Evolutionary conservation across 768 basidiomycete species (phyloP).

Genomic region (Infundibulicybe gibba): DNA sequence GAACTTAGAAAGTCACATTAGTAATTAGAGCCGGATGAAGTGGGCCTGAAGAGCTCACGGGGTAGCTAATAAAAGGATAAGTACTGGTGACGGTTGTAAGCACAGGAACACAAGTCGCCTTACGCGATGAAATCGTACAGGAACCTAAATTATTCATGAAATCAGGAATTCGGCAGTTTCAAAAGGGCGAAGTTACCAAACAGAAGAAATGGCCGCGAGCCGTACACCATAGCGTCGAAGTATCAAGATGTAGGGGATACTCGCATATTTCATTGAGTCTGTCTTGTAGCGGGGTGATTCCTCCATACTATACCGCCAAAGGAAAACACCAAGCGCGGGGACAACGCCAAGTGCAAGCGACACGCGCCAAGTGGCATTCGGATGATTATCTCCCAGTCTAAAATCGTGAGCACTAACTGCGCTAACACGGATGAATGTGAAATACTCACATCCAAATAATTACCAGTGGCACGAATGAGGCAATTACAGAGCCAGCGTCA

Average conservation of each 20-base stretch:
- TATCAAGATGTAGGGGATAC: conserved; percentile 73
- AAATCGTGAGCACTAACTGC: not conserved
- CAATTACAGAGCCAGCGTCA: conserved; percentile 73
- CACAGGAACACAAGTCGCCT: conserved; percentile 15
- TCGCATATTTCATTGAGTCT: conserved; percentile 72
- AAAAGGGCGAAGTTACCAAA: conserved; percentile 47
- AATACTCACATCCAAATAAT: conserved; percentile 78
- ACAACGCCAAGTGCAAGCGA: conserved; percentile 81
- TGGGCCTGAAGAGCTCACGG: conserved; percentile 35
- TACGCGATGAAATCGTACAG: conserved; percentile 79
- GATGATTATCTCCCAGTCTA: conserved; percentile 74
- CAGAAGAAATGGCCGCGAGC: conserved; percentile 65
- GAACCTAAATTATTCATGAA: conserved; percentile 36
- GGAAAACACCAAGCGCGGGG: conserved; percentile 72
- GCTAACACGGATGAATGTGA: not conserved
- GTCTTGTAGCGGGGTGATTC: conserved; percentile 73
- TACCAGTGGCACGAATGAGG: conserved; percentile 78
- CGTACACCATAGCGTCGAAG: conserved; percentile 75
- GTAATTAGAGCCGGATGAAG: not conserved
- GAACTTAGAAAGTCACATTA: conserved; percentile 41
- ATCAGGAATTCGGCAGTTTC: not conserved
- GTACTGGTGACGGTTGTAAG: too few relatives aligned
- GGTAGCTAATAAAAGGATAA: conserved; percentile 41
- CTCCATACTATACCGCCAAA: conserved; percentile 84
- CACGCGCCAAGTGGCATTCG: conserved; percentile 81